A percentile compares a stretch with the other conserved stretches of the same genome.
Evolutionary conservation across 2,329 filamentous ascomycete genomes (phyloP).

Genomic region (Trichoderma aggressivum): DNA sequence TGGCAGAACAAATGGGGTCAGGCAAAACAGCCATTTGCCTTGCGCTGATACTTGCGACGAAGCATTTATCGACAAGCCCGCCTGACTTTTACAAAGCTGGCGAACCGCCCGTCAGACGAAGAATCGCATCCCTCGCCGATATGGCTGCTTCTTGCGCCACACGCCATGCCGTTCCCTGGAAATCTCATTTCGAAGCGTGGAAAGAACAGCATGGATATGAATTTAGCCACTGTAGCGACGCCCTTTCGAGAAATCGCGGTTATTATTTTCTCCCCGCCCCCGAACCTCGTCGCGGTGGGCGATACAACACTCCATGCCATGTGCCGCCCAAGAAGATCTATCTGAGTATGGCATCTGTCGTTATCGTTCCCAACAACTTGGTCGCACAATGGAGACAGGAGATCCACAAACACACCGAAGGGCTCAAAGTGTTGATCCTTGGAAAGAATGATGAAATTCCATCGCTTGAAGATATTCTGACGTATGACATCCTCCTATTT

Average conservation of each 20-base stretch:
- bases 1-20: constrained; percentile 76
- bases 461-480: constrained; percentile 51
- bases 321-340: constrained; percentile 51
- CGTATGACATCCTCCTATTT: constrained; percentile 75
- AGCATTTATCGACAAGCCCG: constrained; percentile 61
- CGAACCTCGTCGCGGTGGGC: constrained; percentile 30
- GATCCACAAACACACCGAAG: constrained; percentile 70
- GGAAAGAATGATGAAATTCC: constrained; percentile 56
- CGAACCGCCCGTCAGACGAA: constrained; percentile 38
- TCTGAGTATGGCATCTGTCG: constrained; percentile 66
- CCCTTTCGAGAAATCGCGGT: constrained; percentile 56
- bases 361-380: constrained; percentile 81
- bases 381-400: constrained; percentile 81
- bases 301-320: constrained; percentile 20
- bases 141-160: constrained; percentile 73
- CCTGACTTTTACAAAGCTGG: constrained; percentile 56
- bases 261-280: constrained; percentile 55
- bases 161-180: constrained; percentile 68
- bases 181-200: constrained; percentile 55
- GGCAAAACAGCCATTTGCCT: constrained; percentile 91
- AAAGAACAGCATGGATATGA: constrained; percentile 45
- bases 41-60: constrained; percentile 71
- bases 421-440: constrained; percentile 63
- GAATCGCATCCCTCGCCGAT: constrained; percentile 62
- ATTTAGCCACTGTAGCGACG: constrained; percentile 52